Conservation (phyloP, 768 basidiomycete genomes). For the Pleurotus platypus region DNA sequence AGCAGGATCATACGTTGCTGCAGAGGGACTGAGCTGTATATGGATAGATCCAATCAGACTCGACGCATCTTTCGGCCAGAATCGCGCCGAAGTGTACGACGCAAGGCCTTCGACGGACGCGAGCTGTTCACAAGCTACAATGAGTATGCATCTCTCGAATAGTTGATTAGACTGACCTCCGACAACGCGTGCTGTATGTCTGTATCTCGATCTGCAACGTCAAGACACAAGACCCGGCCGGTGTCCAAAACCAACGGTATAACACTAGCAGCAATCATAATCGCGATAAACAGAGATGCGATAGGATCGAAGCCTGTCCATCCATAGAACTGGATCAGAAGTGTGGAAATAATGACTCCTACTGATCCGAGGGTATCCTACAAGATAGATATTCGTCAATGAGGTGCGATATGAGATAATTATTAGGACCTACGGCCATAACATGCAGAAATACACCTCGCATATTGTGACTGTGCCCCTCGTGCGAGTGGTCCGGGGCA, state of each 20-base stretch:
- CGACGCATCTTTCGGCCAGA: conserved; percentile 94
- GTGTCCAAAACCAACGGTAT: conserved; percentile 94
- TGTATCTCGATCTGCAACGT: conserved; percentile 63
- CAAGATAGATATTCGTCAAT: conserved; percentile 6
- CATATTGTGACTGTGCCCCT: conserved; percentile 98
- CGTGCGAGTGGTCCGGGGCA: conserved; percentile 43
- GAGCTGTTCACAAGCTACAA: conserved; percentile 54
- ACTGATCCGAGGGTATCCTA: conserved; percentile 96
- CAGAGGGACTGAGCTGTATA: conserved; percentile 74
- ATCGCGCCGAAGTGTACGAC: conserved; percentile 77
- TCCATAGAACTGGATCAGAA: conserved; percentile 92
- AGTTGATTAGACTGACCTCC: conserved; percentile 44
- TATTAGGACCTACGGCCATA: conserved; percentile 67
- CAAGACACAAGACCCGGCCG: conserved; percentile 82
- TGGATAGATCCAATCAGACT: conserved; percentile 89
- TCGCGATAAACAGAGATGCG: conserved; percentile 93
- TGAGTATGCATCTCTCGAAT: neutral
- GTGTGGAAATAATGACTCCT: conserved; percentile 95
- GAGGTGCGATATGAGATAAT: neutral
- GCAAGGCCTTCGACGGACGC: conserved; percentile 72
- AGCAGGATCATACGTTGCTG: conserved; percentile 50
- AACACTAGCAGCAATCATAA: conserved; percentile 93
- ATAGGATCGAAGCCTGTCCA: conserved; percentile 99
- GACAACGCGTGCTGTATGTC: conserved; percentile 55
- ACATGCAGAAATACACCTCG: conserved; percentile 98